Evolutionary conservation across 768 basidiomycete species (phyloP), one percentile per base, ranked within the genome.

Genomic region (Suillus tomentosus): DNA sequence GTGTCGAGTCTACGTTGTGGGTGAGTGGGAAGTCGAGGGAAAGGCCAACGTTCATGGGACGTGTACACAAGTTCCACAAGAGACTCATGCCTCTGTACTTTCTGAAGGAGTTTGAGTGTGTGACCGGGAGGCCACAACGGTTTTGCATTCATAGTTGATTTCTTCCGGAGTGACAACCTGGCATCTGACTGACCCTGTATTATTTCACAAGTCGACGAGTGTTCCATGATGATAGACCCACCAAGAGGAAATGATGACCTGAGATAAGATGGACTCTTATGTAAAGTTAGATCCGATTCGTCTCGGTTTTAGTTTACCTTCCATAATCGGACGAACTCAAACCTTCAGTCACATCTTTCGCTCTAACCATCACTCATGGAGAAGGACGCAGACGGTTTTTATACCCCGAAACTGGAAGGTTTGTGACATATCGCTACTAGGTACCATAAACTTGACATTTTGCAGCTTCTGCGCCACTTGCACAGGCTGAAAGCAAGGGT

Each of bases 371-470:
- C 55, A 59, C 74, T 68, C 62, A 84, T 90, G 83, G 81, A 89
- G 73, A 92, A 89, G 77, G 90, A 91, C 75, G 89, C 84, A 60
- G 91, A 93, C 62, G 91, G 91, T 2, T 92, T 93, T 75, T 92
- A 89, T 72, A 86, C 82, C 22, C 82, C 89, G 7, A 80, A 78
- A 62, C 43, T 70, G 13, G 74, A 79, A 67, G 82, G 87, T 88
- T 74, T 42, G 36, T 15, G 14, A 40, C 11, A 14, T 27, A 36
- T 62, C 7, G 5, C 37, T 39, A 14, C n/a, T 19, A 58, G 5
- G 15, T 57, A 34, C 11, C 17, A 58, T 40, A 39, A 14, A 15
- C 19, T 13, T 24, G 11, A 62, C 10, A 42, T 27, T 19, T 40
- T 69, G 70, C 57, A 58, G 61, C 48, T 11, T 22, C 64, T 4